These are phyloP conservation scores for Fusarium mexicanum DNA, from an alignment of 2,329 filamentous ascomycete genomes.

Conservation along the genomic window DNA sequence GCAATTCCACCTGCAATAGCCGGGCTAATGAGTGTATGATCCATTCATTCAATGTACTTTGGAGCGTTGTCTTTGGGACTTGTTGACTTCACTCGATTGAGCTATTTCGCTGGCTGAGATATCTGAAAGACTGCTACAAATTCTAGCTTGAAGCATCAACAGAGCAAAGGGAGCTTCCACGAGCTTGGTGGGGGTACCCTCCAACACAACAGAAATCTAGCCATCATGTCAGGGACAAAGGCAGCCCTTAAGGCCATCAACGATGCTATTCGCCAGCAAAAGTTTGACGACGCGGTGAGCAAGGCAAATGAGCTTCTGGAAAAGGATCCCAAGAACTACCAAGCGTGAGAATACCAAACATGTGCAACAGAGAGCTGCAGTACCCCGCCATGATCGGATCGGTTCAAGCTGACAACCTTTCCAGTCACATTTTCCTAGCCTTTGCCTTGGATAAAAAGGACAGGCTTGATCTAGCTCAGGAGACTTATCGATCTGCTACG, in stretches of 20 bases:
- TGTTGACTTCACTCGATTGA: not conserved
- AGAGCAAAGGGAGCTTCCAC: not conserved
- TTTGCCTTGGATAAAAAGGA: slow-evolving; percentile 84
- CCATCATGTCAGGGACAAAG: slow-evolving; percentile 68
- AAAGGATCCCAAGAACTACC: slow-evolving; percentile 81
- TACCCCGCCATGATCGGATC: slow-evolving; percentile 16
- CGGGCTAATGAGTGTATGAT: slow-evolving; percentile 10
- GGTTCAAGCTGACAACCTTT: slow-evolving; percentile 19
- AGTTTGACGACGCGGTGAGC: slow-evolving; percentile 79
- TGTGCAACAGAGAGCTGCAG: not conserved
- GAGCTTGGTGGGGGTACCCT: slow-evolving; percentile 32
- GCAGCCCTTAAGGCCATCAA: slow-evolving; percentile 83
- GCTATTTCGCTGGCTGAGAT: not conserved
- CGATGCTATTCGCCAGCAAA: slow-evolving; percentile 78
- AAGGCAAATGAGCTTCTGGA: slow-evolving; percentile 76
- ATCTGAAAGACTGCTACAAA: not conserved
- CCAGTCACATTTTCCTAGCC: slow-evolving; percentile 83
- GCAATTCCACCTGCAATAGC: slow-evolving; percentile 10
- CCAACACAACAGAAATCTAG: slow-evolving; percentile 16
- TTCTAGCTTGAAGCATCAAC: not conserved
- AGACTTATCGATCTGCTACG: slow-evolving; percentile 77
- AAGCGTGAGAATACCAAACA: slow-evolving; percentile 67
- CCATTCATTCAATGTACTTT: slow-evolving; percentile 3
- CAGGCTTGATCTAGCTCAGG: slow-evolving; percentile 76
- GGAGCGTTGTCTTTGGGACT: not conserved